Percentiles rank a stretch among this genome's conserved stretches.
Conservation (phyloP, 345 rosid species). For the Anacardium occidentale region DNA sequence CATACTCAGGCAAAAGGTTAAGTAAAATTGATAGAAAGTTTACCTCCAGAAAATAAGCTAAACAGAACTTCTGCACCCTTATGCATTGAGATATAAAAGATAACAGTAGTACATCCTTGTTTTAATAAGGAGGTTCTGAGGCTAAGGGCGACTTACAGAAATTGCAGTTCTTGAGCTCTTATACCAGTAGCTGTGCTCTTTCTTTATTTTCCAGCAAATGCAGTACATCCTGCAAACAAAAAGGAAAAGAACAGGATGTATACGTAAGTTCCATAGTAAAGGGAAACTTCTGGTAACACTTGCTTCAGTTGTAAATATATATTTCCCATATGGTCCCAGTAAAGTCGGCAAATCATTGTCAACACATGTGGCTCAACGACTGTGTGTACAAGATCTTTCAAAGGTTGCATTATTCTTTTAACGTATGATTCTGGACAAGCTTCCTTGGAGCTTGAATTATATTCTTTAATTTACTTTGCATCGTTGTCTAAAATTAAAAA, state of each 20-base stretch:
- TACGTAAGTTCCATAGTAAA: not conserved
- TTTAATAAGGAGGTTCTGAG: not conserved
- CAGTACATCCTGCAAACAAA: constrained; percentile 59
- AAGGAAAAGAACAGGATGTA: not conserved
- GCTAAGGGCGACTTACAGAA: constrained; percentile 51
- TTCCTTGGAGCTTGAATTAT: constrained; percentile 82
- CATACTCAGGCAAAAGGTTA: too few relatives aligned
- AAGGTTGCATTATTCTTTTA: constrained; percentile 61
- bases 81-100: too few relatives aligned
- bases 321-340: constrained; percentile 94
- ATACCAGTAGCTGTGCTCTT: constrained; percentile 82
- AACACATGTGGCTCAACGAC: constrained; percentile 74
- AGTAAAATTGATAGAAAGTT: too few relatives aligned
- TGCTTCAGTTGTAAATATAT: constrained; percentile 26
- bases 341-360: constrained; percentile 63
- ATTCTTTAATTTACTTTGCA: constrained; percentile 74
- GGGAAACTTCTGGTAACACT: not conserved
- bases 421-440: constrained; percentile 70
- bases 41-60: too few relatives aligned
- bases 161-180: constrained; percentile 78
- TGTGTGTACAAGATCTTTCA: constrained; percentile 65
- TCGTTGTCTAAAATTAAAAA: constrained; percentile 54
- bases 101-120: too few relatives aligned
- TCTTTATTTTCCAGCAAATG: constrained; percentile 76
- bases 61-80: too few relatives aligned